Conservation (phyloP, 75 land plant species). For the Azolla pinnata region DNA sequence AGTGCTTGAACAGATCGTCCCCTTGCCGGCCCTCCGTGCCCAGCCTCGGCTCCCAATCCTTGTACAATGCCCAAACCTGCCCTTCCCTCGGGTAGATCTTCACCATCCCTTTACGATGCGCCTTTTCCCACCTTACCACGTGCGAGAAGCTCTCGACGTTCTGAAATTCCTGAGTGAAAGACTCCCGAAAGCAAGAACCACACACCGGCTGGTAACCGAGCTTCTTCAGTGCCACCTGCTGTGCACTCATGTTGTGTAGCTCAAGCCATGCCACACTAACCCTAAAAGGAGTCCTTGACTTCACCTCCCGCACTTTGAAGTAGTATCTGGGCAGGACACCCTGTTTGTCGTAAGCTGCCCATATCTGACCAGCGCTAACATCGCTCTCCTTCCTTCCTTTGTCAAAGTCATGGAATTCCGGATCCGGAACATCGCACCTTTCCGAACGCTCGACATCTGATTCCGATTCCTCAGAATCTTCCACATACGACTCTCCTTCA, state of each 20-base stretch:
- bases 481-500: background rate
- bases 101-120: conserved; percentile 11
- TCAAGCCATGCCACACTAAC: conserved; percentile 53
- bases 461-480: background rate
- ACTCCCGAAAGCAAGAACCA: conserved; percentile 38
- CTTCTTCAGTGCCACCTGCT: conserved; percentile 22
- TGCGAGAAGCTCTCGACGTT: conserved; percentile 51
- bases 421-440: conserved; percentile 42
- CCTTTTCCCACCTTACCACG: conserved; percentile 29
- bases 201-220: conserved; percentile 40
- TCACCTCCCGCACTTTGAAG: conserved; percentile 38
- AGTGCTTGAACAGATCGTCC: conserved; percentile 4
- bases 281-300: conserved; percentile 31
- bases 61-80: conserved; percentile 52
- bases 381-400: conserved; percentile 24
- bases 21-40: conserved; percentile 5
- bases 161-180: conserved; percentile 10
- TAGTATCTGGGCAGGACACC: conserved; percentile 95
- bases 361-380: conserved; percentile 52
- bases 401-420: conserved; percentile 82
- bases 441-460: background rate
- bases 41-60: conserved; percentile 25
- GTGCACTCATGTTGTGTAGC: conserved; percentile 13
- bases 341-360: conserved; percentile 75
- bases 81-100: conserved; percentile 28